Evolutionary conservation across 176 grass and related monocot species (phyloP), one percentile per base, ranked within the genome.

Genomic region (Pharus latifolius): DNA sequence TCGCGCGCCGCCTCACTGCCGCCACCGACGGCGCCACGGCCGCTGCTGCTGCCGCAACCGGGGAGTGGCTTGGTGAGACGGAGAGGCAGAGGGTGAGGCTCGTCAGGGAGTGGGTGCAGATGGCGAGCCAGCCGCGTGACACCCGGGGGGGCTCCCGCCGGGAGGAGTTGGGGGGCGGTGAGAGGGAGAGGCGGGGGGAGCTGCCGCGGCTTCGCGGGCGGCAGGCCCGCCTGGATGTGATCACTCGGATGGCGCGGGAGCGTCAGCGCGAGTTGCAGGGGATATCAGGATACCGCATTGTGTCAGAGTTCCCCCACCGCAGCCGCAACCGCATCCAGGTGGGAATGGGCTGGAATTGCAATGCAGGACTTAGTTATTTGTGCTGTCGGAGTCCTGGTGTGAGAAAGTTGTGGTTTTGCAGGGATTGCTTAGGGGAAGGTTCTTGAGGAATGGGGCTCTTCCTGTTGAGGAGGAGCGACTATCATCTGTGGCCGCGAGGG

Each of bases 271-370:
- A 99, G 82, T 81, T 99, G 60, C 95, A 99, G 69, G 83, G 81
- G 29, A 63, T 99, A 63, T 94, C 87, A 2, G 95, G 91, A 4
- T 84, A 91, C 75, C 87, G 85, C 46, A 69, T 67, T 23, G 95
- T 99, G 11, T 83, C 87, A 0, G 72, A 75, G 11, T 99, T 99
- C 55, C 83, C 90, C 34, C 84, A 90, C 33, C 87, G 90, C 38
- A 99, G 76, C 60, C 95, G 90, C 18, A 99, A 69, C 60, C 95
- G 95, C 60, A 99, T 99, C 73, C 95, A 99, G 95, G 95, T 94
- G 8, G 18, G 53, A 24, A 7, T 3, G 14, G 11, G 7, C 2
- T 30, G 0, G 0, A 35, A 40, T 66, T 60, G 2, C 54, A 35
- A 23, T 10, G 8, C 43, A 67, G 13, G 24, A 40, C 42, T 70